Evolutionary conservation across 2,329 filamentous ascomycete genomes (phyloP), one percentile per base, ranked within the genome.

Genomic region (Trichoderma sp.): DNA sequence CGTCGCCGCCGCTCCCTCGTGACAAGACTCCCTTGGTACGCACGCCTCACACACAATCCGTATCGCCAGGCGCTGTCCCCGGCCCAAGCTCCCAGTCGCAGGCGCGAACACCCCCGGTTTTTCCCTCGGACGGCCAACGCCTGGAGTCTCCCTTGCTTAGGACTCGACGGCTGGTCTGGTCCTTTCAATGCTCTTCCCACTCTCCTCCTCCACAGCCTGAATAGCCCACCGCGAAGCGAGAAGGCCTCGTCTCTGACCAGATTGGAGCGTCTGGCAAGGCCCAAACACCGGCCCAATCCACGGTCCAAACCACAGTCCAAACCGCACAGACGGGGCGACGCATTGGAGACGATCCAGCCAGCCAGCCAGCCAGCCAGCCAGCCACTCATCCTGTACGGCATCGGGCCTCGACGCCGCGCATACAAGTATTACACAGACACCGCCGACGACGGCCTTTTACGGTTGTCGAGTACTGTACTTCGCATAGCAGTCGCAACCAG

Each of bases 1-100:
- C 29, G 58, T 8, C 13, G n/a, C 6, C 17, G 29, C 27, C 25
- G 19, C 29, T 37, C 42, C 29, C 29, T 48, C 19, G 59, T 50
- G 10, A 9, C 5, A 48, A 22, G 42, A 64, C 61, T 63, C 35
- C 48, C 61, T 39, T 42, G 27, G 52, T 56, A 57, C 52, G n/a
- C n/a, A 32, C 8, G 29, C 29, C n/a, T 57, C 61, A 39, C 52
- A 53, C 61, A 39, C 50, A 53, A 45, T 63, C 39, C 57, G 64
- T 45, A 63, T 69, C 67, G 64, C 57, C 67, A 69, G 64, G 64
- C 67, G 67, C 67, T 39, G 34, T 22, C 54, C 53, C 53, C 53
- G 27, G 57, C 39, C n/a, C 22, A 39, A 27, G 34, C 34, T 59
- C 37, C 61, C 48, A 48, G 61, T 45, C 35, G 61, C 61, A 65